Evolutionary conservation across 805 yeast species (phyloP).

Genomic region (Candida piceae): DNA sequence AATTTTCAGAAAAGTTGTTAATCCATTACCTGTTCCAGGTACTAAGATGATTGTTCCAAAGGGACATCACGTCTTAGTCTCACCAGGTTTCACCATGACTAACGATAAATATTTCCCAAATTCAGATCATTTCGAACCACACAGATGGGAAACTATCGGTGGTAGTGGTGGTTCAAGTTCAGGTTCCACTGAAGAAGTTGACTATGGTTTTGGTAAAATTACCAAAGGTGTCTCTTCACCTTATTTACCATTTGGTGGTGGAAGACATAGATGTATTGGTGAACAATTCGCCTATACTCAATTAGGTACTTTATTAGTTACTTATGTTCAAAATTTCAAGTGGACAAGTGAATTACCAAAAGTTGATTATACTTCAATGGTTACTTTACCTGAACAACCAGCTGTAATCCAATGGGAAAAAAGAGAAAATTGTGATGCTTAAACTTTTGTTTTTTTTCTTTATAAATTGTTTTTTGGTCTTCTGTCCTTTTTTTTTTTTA

Average conservation of each 20-base stretch:
- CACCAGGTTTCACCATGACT: conserved; percentile 88
- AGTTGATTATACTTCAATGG: conserved; percentile 86
- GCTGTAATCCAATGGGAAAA: conserved; percentile 68
- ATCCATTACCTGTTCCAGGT: conserved; percentile 73
- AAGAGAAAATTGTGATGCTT: conserved; percentile 34
- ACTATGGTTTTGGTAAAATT: conserved; percentile 95
- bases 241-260: conserved; percentile 97
- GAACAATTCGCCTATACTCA: conserved; percentile 97
- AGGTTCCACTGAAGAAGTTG: conserved; percentile 48
- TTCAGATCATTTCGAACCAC: conserved; percentile 69
- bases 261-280: conserved; percentile 98
- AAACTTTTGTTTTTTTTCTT: conserved; percentile 1
- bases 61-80: conserved; percentile 85
- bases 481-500: too few relatives aligned
- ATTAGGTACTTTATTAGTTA: conserved; percentile 76
- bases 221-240: conserved; percentile 96
- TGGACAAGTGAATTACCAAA: conserved; percentile 70
- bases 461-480: too few relatives aligned
- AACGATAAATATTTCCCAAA: conserved; percentile 76
- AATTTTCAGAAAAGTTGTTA: conserved; percentile 84
- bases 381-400: conserved; percentile 80
- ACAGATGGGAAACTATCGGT: conserved; percentile 64
- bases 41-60: conserved; percentile 76
- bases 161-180: conserved; percentile 29
- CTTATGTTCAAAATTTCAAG: conserved; percentile 67